Percentiles rank a stretch among this genome's conserved stretches.
Conservation (phyloP, 306 rosid genomes). For the Vigna unguiculata region DNA sequence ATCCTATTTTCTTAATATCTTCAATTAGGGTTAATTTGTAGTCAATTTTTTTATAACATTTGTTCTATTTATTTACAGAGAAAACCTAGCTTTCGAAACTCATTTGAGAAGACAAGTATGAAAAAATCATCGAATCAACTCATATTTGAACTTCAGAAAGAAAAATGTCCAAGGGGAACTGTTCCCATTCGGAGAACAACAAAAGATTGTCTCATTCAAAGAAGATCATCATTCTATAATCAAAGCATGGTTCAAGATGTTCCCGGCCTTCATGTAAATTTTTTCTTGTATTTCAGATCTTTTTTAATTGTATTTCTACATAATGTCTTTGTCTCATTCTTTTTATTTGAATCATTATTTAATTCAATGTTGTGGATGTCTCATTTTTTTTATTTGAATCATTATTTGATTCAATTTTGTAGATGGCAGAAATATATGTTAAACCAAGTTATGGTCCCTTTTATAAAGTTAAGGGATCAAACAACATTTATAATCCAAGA, state of each 20-base stretch:
- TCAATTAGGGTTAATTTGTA: background rate
- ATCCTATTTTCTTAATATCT: background rate
- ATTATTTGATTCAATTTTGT: background rate
- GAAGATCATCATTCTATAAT: background rate
- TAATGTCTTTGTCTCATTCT: no score
- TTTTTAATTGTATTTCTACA: no score
- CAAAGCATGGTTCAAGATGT: rapidly evolving
- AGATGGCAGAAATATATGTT: background rate
- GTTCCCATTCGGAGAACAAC: background rate
- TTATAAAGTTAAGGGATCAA: background rate
- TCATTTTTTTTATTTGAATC: no score
- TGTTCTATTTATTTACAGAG: background rate
- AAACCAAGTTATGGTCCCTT: rapidly evolving
- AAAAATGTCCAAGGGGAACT: background rate
- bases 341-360: background rate
- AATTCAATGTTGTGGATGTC: no score
- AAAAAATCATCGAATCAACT: background rate
- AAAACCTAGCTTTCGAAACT: background rate
- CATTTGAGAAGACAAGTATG: background rate
- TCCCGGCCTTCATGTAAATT: background rate
- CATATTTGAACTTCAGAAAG: background rate
- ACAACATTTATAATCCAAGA: slow-evolving; percentile 2
- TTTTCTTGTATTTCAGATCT: background rate
- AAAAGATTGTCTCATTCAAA: background rate
- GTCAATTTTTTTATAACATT: background rate